Percentiles rank a stretch among this genome's conserved stretches.
phyloP scores from a whole-genome alignment of 768 basidiomycete genomes.

The Lactarius sanguifluus region DNA sequence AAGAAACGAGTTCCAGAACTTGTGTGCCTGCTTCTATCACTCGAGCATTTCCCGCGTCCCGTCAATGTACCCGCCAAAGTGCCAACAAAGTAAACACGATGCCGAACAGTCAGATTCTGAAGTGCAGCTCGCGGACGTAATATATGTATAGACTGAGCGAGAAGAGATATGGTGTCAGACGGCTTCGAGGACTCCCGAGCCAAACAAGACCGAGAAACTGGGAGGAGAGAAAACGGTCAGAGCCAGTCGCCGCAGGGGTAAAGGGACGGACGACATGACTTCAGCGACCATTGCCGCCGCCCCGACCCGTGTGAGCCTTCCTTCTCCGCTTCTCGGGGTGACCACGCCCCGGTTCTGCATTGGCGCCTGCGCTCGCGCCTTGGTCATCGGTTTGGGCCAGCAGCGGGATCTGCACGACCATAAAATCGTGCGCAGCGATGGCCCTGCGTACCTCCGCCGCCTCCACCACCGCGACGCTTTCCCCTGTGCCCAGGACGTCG shows the following conservation, averaged over 20 bases:
- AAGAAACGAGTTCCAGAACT: too few species aligned
- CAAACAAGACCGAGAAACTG: background rate
- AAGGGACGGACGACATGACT: background rate
- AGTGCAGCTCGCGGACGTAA: background rate
- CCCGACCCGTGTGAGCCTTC: background rate
- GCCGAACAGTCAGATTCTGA: background rate
- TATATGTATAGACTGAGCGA: background rate
- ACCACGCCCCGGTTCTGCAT: background rate
- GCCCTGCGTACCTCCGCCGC: constrained; percentile 9
- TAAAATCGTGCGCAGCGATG: constrained; percentile 32
- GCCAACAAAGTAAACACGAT: background rate
- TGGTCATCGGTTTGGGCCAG: background rate
- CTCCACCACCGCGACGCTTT: background rate
- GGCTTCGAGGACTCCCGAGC: background rate
- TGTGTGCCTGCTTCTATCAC: too few species aligned
- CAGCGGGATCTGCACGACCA: constrained; percentile 19
- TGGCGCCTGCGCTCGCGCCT: background rate
- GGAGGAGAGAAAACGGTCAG: background rate
- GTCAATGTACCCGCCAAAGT: background rate
- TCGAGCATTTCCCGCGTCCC: background rate
- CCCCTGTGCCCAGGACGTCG: background rate
- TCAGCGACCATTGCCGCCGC: background rate
- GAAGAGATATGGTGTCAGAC: background rate
- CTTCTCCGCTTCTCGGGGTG: constrained; percentile 2
- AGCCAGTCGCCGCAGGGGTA: background rate